Percentiles rank a stretch among this genome's conserved stretches.
Evolutionary conservation across 1,284 basidiomycete species (phyloP).

Genomic region (Fomes fomentarius): DNA sequence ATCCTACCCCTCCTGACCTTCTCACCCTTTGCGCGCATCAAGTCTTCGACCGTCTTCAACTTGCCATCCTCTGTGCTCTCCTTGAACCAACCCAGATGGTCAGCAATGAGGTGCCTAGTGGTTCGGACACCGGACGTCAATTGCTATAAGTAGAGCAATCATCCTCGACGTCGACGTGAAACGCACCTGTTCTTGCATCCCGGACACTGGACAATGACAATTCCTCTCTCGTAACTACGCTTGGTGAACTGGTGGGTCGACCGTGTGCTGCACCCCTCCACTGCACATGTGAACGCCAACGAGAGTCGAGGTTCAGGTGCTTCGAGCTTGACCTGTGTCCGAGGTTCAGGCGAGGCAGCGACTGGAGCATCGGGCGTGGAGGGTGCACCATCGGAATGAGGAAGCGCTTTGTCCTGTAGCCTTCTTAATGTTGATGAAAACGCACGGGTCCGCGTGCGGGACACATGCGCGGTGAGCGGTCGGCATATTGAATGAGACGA

Average conservation of each 20-base stretch:
- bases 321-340: constrained; percentile 23
- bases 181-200: constrained; percentile 85
- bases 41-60: constrained; percentile 79
- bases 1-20: constrained; percentile 63
- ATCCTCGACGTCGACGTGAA: background rate
- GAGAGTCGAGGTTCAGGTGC: constrained; percentile 59
- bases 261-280: constrained; percentile 74
- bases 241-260: constrained; percentile 90
- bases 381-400: background rate
- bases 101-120: constrained; percentile 83
- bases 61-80: constrained; percentile 76
- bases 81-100: constrained; percentile 93
- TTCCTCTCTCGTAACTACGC: constrained; percentile 83
- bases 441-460: too few species aligned
- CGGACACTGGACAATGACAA: constrained; percentile 93
- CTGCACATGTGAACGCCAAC: constrained; percentile 91
- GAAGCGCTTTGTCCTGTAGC: background rate
- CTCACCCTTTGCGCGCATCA: constrained; percentile 80
- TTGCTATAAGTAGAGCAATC: background rate
- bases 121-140: constrained; percentile 8
- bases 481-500: too few species aligned
- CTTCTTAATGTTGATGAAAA: too few species aligned
- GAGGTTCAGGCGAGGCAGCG: constrained; percentile 6
- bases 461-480: too few species aligned
- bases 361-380: background rate